Evolutionary conservation across 768 basidiomycete genomes (phyloP).

Genomic region (Leccinum variicolor): DNA sequence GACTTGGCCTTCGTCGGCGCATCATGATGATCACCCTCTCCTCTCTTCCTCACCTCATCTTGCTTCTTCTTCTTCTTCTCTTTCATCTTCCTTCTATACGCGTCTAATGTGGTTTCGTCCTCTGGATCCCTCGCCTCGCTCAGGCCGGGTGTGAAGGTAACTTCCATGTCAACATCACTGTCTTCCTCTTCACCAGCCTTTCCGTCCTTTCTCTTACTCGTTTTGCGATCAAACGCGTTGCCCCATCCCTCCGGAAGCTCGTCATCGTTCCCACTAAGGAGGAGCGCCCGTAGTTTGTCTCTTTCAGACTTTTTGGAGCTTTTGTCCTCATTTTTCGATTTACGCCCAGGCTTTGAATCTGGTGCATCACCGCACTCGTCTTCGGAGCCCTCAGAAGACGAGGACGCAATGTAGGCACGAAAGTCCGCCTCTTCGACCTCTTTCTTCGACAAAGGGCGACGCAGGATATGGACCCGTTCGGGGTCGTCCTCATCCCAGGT

Average conservation of each 20-base stretch:
- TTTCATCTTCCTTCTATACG: conserved; percentile 84
- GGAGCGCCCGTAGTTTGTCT: conserved; percentile 71
- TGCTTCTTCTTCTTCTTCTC: conserved; percentile 86
- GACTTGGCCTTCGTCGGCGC: conserved; percentile 10
- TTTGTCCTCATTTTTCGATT: conserved; percentile 17
- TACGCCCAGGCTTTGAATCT: conserved; percentile 1
- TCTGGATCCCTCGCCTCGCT: conserved; percentile 48
- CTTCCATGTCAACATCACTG: conserved; percentile 80
- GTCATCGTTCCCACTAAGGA: conserved; percentile 65
- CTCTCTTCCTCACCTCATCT: conserved; percentile 51
- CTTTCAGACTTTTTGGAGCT: conserved; percentile 44
- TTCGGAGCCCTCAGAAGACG: conserved; percentile 58
- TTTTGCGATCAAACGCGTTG: conserved; percentile 31
- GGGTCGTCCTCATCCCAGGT: conserved; percentile 99
- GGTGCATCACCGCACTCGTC: conserved; percentile 9
- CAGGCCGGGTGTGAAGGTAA: conserved; percentile 90
- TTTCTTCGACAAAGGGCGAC: conserved; percentile 71
- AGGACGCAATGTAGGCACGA: conserved; percentile 70
- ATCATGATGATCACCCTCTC: conserved; percentile 20
- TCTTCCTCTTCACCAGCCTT: conserved; percentile 22
- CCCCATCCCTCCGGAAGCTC: conserved; percentile 87
- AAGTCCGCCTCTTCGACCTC: conserved; percentile 94
- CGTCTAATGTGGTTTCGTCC: conserved; percentile 87
- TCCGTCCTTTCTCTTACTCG: not conserved
- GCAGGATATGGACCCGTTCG: conserved; percentile 75